phyloP scores from a whole-genome alignment of 306 rosid species.

The Lathyrus sativus region DNA sequence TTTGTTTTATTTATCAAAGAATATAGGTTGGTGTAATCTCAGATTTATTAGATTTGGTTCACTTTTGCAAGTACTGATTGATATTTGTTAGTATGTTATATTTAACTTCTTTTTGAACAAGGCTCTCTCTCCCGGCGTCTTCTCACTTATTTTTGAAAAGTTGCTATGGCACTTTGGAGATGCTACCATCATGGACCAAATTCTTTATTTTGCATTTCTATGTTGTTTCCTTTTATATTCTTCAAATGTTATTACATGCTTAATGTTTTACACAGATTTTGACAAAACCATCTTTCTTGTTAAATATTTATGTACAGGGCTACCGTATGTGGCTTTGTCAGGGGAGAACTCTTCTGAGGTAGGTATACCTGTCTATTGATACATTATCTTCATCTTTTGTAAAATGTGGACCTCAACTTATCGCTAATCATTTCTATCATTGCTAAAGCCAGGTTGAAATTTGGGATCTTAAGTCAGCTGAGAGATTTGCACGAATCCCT shows the following conservation, averaged over 20 bases:
- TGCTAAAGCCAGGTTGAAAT: slow-evolving; percentile 69
- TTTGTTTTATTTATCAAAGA: no score
- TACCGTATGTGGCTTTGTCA: slow-evolving; percentile 66
- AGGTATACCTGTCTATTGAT: slow-evolving; percentile 21
- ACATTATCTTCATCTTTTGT: slow-evolving; percentile 36
- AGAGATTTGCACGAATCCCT: slow-evolving; percentile 62
- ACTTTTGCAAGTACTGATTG: no score
- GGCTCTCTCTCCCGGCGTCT: no score
- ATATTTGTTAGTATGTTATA: no score
- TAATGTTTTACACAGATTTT: slow-evolving; percentile 8
- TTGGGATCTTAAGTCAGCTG: slow-evolving; percentile 87
- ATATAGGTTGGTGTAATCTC: no score
- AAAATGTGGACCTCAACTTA: slow-evolving; percentile 14
- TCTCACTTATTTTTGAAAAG: no score
- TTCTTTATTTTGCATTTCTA: slow-evolving; percentile 20
- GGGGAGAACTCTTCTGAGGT: slow-evolving; percentile 89
- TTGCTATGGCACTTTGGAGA: no score
- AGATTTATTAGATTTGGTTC: no score
- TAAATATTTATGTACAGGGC: slow-evolving; percentile 47
- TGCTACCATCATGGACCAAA: no score
- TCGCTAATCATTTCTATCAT: slow-evolving; percentile 37
- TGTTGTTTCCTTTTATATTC: slow-evolving; percentile 27
- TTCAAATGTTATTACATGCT: slow-evolving; percentile 15
- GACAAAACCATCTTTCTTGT: slow-evolving; percentile 40
- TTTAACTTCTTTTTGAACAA: no score